Percentiles rank a stretch among this genome's conserved stretches.
Conservation (phyloP, 305 asterid genomes). For the Plantago coronopus region DNA sequence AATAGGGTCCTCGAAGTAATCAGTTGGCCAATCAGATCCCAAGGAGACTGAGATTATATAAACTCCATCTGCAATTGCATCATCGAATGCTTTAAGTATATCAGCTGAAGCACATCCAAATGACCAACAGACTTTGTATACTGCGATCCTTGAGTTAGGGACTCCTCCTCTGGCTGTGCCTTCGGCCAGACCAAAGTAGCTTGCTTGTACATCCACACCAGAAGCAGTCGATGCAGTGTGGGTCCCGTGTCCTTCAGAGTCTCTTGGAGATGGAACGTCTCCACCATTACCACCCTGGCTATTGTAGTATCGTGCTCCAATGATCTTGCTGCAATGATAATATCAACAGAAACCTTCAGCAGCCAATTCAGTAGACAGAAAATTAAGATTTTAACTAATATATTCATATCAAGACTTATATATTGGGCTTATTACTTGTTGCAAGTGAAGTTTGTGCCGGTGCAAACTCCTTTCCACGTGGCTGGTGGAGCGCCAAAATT, state of each 20-base stretch:
- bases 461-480: constrained; percentile 32
- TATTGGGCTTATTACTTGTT: constrained; percentile 25
- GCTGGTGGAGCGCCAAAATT: constrained; percentile 35
- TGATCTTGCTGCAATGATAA: constrained; percentile 25
- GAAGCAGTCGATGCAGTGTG: constrained; percentile 33
- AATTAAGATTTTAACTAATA: background rate
- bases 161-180: constrained; percentile 55
- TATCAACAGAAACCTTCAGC: background rate
- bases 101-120: constrained; percentile 43
- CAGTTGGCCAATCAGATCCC: constrained; percentile 29
- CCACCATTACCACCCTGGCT: constrained; percentile 4
- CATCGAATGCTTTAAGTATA: constrained; percentile 55
- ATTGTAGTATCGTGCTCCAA: constrained; percentile 32
- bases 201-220: constrained; percentile 39
- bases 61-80: constrained; percentile 71
- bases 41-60: constrained; percentile 53
- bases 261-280: constrained; percentile 27
- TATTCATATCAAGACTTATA: background rate
- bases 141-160: constrained; percentile 51
- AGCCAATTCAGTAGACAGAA: background rate
- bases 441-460: constrained; percentile 31
- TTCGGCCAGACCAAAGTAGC: constrained; percentile 42
- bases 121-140: constrained; percentile 51
- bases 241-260: constrained; percentile 31
- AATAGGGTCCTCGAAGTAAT: constrained; percentile 38